Base-by-base conservation (phyloP, 495 filamentous ascomycete genomes). In the Aspergillus leporis region DNA sequence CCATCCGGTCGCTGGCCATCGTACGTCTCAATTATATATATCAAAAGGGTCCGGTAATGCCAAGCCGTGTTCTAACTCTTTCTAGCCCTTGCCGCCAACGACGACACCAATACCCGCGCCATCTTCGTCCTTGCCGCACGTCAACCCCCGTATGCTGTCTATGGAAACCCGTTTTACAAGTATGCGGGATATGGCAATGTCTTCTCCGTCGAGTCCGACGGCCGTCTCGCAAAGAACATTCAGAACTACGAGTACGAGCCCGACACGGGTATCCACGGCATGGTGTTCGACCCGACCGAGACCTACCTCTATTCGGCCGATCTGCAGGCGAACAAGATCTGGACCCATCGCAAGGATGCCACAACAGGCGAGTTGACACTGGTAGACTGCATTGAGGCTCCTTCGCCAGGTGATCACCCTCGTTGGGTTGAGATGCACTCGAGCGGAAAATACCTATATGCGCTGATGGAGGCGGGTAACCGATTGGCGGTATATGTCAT, bases 291-390 rank as follows among this genome's bases (percentile, higher is more conserved):
- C 70, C 84, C 88, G 12, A 86, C 84, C 54, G 90, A 94, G 74
- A 89, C 85, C 14, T 93, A 91, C 73, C 82, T 94, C 36, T 94
- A 94, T 78, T 91, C 89, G 21, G 90, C 90, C 57, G 90, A 94
- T 73, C 81, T 94, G 70, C 83, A 81, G 59, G 89, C 86, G 63
- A 92, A 94, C 78, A 91, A 89, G 77, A 83, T 94, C 51, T 94
- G 90, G 90, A 88, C 86, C 13, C 90, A 94, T 74, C 81, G 82
- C 68, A 94, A 93, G 74, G 76, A 85, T 60, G 73, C 73, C 8
- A 63, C 76, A 23, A 81, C 84, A 4, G 90, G 89, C 40, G 73
- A 83, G 59, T 75, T 93, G 61, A 82, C 82, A 31, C 75, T 89
- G 14, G 78, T 92, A 40, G 88, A 86, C 65, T 84, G 81, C 67